Evolutionary conservation across 768 basidiomycete genomes (phyloP).

Genomic region (Lentinus tigrinus): DNA sequence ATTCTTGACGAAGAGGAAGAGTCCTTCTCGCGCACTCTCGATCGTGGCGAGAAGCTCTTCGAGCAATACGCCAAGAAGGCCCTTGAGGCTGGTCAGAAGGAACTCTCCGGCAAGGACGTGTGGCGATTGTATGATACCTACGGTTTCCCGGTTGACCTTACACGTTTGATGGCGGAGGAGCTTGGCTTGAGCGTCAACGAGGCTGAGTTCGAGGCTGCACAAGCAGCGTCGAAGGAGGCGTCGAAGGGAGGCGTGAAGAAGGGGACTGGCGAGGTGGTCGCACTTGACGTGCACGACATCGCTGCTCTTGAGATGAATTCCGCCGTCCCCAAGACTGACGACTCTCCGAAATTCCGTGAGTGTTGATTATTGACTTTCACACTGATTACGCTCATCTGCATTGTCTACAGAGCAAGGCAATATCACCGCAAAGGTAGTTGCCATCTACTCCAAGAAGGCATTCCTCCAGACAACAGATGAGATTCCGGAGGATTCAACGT

Average conservation of each 20-base stretch:
- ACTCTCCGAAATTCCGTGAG: conserved; percentile 88
- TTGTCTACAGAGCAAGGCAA: conserved; percentile 65
- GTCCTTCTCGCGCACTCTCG: conserved; percentile 95
- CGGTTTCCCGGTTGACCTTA: conserved; percentile 96
- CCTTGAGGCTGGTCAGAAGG: conserved; percentile 54
- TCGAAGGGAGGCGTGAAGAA: conserved; percentile 84
- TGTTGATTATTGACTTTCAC: conserved; percentile 2
- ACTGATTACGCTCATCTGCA: neutral
- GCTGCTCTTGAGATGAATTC: conserved; percentile 79
- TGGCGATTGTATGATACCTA: conserved; percentile 98
- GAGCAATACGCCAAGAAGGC: conserved; percentile 80
- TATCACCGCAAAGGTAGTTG: conserved; percentile 70
- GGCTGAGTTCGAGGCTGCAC: conserved; percentile 85
- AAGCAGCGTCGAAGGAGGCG: conserved; percentile 84
- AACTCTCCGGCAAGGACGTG: conserved; percentile 87
- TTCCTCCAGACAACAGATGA: conserved; percentile 68
- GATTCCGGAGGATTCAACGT: conserved; percentile 62
- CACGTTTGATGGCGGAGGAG: conserved; percentile 96
- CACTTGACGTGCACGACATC: conserved; percentile 94
- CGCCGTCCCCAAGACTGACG: conserved; percentile 86
- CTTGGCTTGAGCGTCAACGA: conserved; percentile 82
- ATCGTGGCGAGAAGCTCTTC: conserved; percentile 94
- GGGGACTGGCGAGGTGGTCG: conserved; percentile 65
- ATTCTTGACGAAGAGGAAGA: conserved; percentile 97
- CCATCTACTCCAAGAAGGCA: conserved; percentile 78